A percentile compares a stretch with the other conserved stretches of the same genome.
Conservation (phyloP, 2,329 filamentous ascomycete species). For the Neonectria coccinea region DNA sequence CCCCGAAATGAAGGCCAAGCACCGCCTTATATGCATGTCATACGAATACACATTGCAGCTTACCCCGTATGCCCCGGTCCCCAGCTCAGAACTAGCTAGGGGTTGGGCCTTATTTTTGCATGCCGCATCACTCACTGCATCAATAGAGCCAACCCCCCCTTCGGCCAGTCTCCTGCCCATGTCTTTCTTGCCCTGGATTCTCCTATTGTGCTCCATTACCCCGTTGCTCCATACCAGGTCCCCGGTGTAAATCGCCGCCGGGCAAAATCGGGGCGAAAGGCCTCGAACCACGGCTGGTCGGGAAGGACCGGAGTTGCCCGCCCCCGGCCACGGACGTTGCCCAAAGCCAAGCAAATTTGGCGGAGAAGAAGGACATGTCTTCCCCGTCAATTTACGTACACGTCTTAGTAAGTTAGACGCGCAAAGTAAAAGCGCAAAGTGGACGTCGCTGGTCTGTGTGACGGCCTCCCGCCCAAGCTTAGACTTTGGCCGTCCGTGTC, state of each 20-base stretch:
- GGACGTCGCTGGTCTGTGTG: constrained; percentile 1
- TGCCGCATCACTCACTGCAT: background rate
- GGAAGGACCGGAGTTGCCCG: constrained; percentile 15
- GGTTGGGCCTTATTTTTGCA: constrained; percentile 3
- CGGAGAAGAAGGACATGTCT: background rate
- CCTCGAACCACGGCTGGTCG: constrained; percentile 15
- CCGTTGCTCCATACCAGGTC: background rate
- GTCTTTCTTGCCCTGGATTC: background rate
- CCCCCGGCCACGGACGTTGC: background rate
- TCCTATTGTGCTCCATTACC: background rate
- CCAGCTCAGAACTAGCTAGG: background rate
- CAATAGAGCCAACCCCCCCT: background rate
- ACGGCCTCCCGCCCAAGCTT: background rate
- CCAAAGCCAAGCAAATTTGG: background rate
- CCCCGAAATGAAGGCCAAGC: background rate
- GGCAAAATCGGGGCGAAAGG: constrained; percentile 12
- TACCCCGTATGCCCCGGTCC: background rate
- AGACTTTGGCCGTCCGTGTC: constrained; percentile 1
- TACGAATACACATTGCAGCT: constrained; percentile 2
- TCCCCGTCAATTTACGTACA: background rate
- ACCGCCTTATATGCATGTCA: no score
- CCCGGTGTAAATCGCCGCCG: background rate
- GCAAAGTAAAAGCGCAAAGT: background rate
- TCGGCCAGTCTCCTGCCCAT: background rate
- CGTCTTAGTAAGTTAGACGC: background rate